Base-by-base conservation (phyloP, 805 yeast species). In the Candida ascalaphidarum region DNA sequence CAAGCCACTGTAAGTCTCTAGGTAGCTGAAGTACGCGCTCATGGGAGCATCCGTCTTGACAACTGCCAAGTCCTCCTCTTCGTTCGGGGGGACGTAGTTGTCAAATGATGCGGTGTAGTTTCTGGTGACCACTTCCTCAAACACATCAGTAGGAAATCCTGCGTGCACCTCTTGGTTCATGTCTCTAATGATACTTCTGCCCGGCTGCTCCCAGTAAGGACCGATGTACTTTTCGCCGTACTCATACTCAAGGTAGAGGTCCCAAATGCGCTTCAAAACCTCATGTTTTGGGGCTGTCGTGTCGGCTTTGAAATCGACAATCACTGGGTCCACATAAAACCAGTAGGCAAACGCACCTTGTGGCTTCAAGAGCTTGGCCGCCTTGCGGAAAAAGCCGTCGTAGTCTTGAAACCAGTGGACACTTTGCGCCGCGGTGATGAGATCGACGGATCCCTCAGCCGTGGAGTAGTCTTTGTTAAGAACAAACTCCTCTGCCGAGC, bases 141-240 rank as follows among this genome's bases (percentile, higher is more conserved):
- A 81, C 10, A 43, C 33, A 2, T 51, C 58, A 0, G 30, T 16
- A 3, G 79, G 75, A 3, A 62, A 57, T 14, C 45, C 42, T n/a
- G 68, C 41, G 20, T 58, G 47, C 4, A 76, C 59, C 8, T 58
- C 68, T 11, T 37, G 43, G 36, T 69, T 62, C 32, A 64, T 44
- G 5, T 55, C 36, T 28, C 77, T 56, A 19, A 88, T 50, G 10
- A 68, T 55, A 5, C 45, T 30, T 26, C 94, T 61, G 1, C 96
- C 96, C 0, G 94, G 92, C 40, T 79, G 81, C 42, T 83, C 81
- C 96, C 96, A 88, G 46, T 73, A 73, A 1, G 77, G 75, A 0
- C 88, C 88, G 25, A 80, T 48, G 24, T 45, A 56, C 3, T 50
- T 44, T 0, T 68, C 59, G 16, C 59, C 63, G 37, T 71, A 71